phyloP scores from a whole-genome alignment of 768 basidiomycete species.

The Lactifluus volemus region DNA sequence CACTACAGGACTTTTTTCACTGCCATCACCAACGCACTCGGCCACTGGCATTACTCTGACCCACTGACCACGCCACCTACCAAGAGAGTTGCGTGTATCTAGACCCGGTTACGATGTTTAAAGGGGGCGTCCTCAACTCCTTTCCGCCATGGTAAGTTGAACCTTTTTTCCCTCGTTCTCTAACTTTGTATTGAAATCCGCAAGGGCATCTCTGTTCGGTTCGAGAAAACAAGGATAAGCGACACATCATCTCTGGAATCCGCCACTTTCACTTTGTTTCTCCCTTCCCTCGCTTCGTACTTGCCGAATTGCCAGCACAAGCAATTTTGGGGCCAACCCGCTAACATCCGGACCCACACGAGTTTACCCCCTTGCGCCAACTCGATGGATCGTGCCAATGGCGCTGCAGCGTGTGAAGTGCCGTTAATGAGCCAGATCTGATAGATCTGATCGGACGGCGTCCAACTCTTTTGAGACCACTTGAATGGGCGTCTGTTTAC shows the following conservation, averaged over 20 bases:
- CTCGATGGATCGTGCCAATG: not conserved
- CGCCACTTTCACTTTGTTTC: not conserved
- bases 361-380: not conserved
- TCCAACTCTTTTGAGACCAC: not conserved
- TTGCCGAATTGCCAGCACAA: not conserved
- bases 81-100: not conserved
- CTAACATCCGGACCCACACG: not conserved
- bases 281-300: not conserved
- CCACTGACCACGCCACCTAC: not conserved
- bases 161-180: not conserved
- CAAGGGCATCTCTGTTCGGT: not conserved
- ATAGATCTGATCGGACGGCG: too few species aligned
- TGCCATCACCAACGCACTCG: not conserved
- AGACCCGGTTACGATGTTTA: not conserved
- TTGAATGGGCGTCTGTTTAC: not conserved
- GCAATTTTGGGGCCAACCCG: not conserved
- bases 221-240: not conserved
- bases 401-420: not conserved
- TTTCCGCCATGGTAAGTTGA: not conserved
- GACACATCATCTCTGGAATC: too few species aligned
- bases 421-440: too few species aligned
- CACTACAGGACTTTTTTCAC: not conserved
- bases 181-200: not conserved
- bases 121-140: not conserved
- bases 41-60: not conserved